phyloP scores from a whole-genome alignment of 768 basidiomycete genomes.

The Termitomyces sp. region DNA sequence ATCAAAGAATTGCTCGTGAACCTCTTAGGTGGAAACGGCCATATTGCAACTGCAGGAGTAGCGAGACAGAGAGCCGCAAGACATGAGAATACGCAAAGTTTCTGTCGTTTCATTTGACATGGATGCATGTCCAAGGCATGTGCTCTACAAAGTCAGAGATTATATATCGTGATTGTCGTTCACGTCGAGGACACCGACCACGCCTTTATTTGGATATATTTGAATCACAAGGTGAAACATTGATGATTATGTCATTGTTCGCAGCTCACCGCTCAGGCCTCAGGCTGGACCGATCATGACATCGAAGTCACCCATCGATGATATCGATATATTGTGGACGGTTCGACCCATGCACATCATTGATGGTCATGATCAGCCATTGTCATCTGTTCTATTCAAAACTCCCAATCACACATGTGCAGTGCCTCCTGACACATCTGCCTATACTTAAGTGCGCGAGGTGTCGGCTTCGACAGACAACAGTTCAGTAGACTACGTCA shows the following conservation, averaged over 20 bases:
- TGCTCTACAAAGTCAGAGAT: neutral
- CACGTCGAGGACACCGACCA: neutral
- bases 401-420: neutral
- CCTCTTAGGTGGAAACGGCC: conserved; percentile 88
- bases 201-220: conserved; percentile 4
- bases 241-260: neutral
- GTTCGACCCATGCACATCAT: neutral
- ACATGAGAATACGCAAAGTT: neutral
- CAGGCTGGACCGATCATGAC: too few species aligned
- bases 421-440: neutral
- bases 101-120: conserved; percentile 8
- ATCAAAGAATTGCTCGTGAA: conserved; percentile 81
- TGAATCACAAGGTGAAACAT: neutral
- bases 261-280: too few species aligned
- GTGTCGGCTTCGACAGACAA: neutral
- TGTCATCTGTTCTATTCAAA: neutral
- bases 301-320: too few species aligned
- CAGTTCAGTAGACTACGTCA: neutral
- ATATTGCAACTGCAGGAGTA: conserved; percentile 27
- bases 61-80: conserved; percentile 3
- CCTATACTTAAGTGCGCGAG: neutral
- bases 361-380: neutral
- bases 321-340: too few species aligned
- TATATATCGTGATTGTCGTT: too few species aligned
- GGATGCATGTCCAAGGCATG: conserved; percentile 11